Conservation (phyloP, 179 eudicot genomes). For the Amaranthus tricolor region DNA sequence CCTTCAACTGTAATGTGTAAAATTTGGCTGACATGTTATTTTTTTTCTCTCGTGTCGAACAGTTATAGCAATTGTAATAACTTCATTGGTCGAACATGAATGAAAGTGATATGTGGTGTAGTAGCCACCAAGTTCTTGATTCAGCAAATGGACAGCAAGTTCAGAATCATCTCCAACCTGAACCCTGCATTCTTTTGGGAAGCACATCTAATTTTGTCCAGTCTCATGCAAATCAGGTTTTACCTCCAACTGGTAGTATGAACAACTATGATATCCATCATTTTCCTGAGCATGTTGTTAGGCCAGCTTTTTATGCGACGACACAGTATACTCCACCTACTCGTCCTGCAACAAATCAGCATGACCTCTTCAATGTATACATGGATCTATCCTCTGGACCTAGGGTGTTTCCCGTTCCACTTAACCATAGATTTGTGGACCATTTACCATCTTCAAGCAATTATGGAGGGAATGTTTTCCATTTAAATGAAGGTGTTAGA, state of each 20-base stretch:
- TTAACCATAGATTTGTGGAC: slow-evolving; percentile 49
- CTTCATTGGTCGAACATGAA: slow-evolving; percentile 27
- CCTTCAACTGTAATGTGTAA: too few species aligned
- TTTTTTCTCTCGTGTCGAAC: slow-evolving; percentile 4
- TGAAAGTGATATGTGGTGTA: slow-evolving; percentile 58
- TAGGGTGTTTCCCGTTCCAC: slow-evolving; percentile 51
- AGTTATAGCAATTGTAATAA: slow-evolving; percentile 22
- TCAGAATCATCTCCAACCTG: slow-evolving; percentile 50
- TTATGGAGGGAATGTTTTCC: slow-evolving; percentile 40
- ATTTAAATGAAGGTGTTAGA: slow-evolving; percentile 42
- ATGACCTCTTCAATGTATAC: slow-evolving; percentile 45
- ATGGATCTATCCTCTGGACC: slow-evolving; percentile 57
- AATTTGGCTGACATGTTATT: neutral
- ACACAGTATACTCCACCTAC: slow-evolving; percentile 52
- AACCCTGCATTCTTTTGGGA: slow-evolving; percentile 54
- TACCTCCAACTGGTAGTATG: slow-evolving; percentile 49
- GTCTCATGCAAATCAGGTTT: slow-evolving; percentile 38
- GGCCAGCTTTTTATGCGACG: slow-evolving; percentile 54
- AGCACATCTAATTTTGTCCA: slow-evolving; percentile 45
- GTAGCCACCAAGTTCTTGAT: slow-evolving; percentile 46
- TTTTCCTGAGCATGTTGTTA: slow-evolving; percentile 44
- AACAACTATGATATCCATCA: slow-evolving; percentile 47
- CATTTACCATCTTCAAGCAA: slow-evolving; percentile 59
- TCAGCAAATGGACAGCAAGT: slow-evolving; percentile 53
- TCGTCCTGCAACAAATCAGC: slow-evolving; percentile 54